phyloP scores from a whole-genome alignment of 768 basidiomycete genomes.

The Scleroderma citrinum region DNA sequence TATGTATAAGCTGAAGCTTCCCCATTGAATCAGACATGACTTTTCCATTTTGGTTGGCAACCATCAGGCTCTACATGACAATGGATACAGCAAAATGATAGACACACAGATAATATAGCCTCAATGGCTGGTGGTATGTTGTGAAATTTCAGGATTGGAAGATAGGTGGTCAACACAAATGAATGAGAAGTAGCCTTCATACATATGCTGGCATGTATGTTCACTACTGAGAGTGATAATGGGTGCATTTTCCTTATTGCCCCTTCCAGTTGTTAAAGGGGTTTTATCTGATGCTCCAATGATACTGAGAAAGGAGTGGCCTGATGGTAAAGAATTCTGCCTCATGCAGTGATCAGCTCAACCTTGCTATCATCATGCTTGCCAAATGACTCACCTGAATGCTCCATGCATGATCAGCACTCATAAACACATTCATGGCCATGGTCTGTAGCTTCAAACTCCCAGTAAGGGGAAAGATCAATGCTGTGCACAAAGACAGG shows the following conservation, averaged over 20 bases:
- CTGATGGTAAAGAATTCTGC: constrained; percentile 8
- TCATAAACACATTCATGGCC: constrained; percentile 18
- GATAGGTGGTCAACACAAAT: constrained; percentile 22
- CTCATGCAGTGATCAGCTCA: not conserved
- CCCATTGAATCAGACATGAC: constrained; percentile 26
- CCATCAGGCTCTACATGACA: constrained; percentile 26
- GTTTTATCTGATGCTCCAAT: constrained; percentile 32
- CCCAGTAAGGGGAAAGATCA: constrained; percentile 2
- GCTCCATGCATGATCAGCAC: constrained; percentile 19
- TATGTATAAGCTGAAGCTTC: constrained; percentile 3
- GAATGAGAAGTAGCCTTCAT: constrained; percentile 29
- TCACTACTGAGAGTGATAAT: constrained; percentile 25
- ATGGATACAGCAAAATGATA: constrained; percentile 27
- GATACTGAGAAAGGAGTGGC: constrained; percentile 24
- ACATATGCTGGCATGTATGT: constrained; percentile 24
- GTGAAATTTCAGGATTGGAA: constrained; percentile 30
- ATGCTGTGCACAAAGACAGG: constrained; percentile 12
- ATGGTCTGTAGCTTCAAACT: constrained; percentile 5
- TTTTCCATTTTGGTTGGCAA: constrained; percentile 18
- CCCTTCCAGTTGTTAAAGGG: constrained; percentile 24
- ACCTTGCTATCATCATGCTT: no score
- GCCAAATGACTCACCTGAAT: constrained; percentile 15
- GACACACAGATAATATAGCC: constrained; percentile 22
- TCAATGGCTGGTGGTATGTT: constrained; percentile 14
- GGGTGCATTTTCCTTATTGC: constrained; percentile 29